Evolutionary conservation across 108 stramenopile species (phyloP), one percentile per base, ranked within the genome.

Genomic region (Stephanodiscus triporus): DNA sequence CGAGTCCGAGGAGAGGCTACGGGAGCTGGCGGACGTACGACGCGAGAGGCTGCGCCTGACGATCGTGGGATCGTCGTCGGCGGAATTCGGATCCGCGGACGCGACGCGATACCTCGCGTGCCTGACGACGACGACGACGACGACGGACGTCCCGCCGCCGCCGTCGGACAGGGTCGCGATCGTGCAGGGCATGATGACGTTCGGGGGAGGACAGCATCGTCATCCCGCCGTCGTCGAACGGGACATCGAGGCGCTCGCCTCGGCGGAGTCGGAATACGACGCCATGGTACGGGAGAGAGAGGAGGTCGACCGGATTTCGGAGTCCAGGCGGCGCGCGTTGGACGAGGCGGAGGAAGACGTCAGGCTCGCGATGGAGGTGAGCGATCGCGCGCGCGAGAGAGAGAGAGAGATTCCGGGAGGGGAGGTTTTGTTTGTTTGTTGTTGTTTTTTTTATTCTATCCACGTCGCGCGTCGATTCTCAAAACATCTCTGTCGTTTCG

Each of bases 101-200:
- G 83, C 83, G 17, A 47, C 66, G 2, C 42, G 73, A 47, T 76
- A 67, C 53, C 74, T 84, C 9, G 65, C 77, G 57, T 76, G 64
- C 2, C 38, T 84, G 20, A 61, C 73, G 19, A 4, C 14, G 6
- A 13, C 27, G 9, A 17, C 13, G 40, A 27, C 22, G 8, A 1
- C 58, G 19, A 34, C 55, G 14, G 20, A 0, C 20, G 43, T 8
- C 1, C 1, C 17, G 16, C 5, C 27, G 4, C 30, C 56, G 11
- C 9, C 47, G 2, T 9, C 27, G 53, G 79, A 75, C 57, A 19
- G 47, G 48, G 57, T 73, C 37, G 49, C 76, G 26, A 30, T 78
- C n/a, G 45, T 78, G 60, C 60, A 61, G 9, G 58, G 54, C n/a
- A 55, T 75, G 19, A 64, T 81, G 65, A 68, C 58, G 13, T 68